Conservation (phyloP, 2,329 filamentous ascomycete genomes). For the Fusarium tricinctum region DNA sequence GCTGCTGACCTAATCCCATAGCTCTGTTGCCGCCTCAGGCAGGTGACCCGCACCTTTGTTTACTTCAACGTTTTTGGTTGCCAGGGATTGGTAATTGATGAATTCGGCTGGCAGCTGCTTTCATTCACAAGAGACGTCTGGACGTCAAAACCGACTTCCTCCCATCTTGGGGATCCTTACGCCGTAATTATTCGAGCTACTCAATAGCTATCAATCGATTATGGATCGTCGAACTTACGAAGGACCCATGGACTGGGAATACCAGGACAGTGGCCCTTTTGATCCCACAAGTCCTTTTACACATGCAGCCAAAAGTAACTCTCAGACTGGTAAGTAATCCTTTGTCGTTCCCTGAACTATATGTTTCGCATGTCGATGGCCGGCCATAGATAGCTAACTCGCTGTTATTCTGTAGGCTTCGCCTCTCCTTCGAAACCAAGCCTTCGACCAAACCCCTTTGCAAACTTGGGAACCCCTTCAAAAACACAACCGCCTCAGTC, state of each 20-base stretch:
- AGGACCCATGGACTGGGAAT: constrained; percentile 77
- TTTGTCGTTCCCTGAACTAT: too few species aligned
- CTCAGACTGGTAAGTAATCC: constrained; percentile 58
- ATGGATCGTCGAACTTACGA: constrained; percentile 71
- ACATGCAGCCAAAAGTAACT: constrained; percentile 61
- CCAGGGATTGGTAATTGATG: constrained; percentile 44
- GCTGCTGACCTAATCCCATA: constrained; percentile 51
- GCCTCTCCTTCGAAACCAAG: constrained; percentile 56
- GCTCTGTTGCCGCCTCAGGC: constrained; percentile 45
- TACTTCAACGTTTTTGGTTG: constrained; percentile 53
- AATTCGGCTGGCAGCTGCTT: constrained; percentile 26
- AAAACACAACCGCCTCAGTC: constrained; percentile 60
- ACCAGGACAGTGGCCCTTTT: constrained; percentile 68
- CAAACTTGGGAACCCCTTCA: constrained; percentile 56
- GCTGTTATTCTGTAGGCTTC: constrained; percentile 51
- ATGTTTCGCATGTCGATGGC: not conserved
- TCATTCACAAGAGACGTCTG: constrained; percentile 27
- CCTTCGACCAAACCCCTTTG: constrained; percentile 55
- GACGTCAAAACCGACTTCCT: constrained; percentile 7
- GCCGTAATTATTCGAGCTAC: constrained; percentile 28
- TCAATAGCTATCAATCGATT: constrained; percentile 24
- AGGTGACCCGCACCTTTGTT: constrained; percentile 49
- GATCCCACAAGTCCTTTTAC: constrained; percentile 74
- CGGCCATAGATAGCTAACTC: constrained; percentile 36
- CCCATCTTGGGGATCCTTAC: constrained; percentile 5